Conservation (phyloP, 1,284 basidiomycete species). For the Apiotrichum montevideense region DNA sequence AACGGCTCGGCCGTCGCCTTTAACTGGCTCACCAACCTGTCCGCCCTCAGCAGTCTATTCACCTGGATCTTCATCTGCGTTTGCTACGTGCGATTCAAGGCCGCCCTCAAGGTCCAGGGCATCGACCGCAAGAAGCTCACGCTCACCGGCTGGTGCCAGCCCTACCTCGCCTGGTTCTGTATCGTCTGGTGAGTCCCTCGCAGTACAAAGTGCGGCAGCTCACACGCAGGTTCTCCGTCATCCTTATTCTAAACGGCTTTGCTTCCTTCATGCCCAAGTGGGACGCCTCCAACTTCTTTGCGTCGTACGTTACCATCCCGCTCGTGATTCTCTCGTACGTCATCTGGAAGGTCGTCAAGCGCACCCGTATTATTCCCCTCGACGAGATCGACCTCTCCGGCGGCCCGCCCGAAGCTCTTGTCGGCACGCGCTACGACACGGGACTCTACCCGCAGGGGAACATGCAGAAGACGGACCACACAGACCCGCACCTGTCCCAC, state of each 20-base stretch:
- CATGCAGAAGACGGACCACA: no score
- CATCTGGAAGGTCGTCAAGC: slow-evolving; percentile 11
- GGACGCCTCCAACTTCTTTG: slow-evolving; percentile 17
- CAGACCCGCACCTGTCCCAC: no score
- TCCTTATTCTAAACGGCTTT: slow-evolving; percentile 17
- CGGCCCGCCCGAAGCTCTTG: slow-evolving; percentile 8
- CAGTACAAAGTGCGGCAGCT: no score
- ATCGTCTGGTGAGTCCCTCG: neutral
- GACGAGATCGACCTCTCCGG: slow-evolving; percentile 67
- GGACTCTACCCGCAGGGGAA: no score
- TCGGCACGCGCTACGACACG: slow-evolving; percentile 12
- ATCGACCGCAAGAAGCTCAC: slow-evolving; percentile 55
- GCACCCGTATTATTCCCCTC: slow-evolving; percentile 32
- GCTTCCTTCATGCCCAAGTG: slow-evolving; percentile 8
- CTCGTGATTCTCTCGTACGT: slow-evolving; percentile 12
- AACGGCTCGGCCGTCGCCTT: slow-evolving; percentile 61
- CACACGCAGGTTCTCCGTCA: slow-evolving; percentile 5
- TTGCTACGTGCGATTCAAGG: slow-evolving; percentile 69
- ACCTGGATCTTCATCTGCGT: slow-evolving; percentile 73
- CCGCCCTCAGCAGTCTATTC: slow-evolving; percentile 50
- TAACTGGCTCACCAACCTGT: slow-evolving; percentile 64
- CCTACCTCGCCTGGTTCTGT: slow-evolving; percentile 13
- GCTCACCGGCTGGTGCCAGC: slow-evolving; percentile 53
- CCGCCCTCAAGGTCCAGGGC: slow-evolving; percentile 65
- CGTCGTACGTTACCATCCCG: slow-evolving; percentile 20